Evolutionary conservation across 2,329 filamentous ascomycete genomes (phyloP), one percentile per base, ranked within the genome.

Genomic region (Cucurbitaria berberidis): DNA sequence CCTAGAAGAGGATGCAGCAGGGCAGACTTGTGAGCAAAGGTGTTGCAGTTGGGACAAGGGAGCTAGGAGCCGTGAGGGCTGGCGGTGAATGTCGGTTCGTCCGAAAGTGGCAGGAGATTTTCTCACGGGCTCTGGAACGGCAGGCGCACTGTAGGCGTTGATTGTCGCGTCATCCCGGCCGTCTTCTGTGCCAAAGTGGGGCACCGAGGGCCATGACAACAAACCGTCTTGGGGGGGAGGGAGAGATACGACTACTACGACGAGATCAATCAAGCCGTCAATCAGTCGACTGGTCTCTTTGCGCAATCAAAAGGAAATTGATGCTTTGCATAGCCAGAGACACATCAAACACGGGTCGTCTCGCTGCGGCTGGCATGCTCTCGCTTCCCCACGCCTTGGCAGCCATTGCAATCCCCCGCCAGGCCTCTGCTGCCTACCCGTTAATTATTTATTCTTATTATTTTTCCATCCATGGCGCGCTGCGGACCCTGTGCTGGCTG

Each of bases 261-360:
- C n/a, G n/a, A n/a, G n/a, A n/a, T n/a, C n/a, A n/a, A n/a, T n/a
- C n/a, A n/a, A n/a, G n/a, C n/a, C n/a, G n/a, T n/a, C n/a, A n/a
- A n/a, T n/a, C n/a, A n/a, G n/a, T n/a, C n/a, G n/a, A n/a, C n/a
- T n/a, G n/a, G n/a, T n/a, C n/a, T n/a, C n/a, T n/a, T n/a, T n/a
- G 36, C 5, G 36, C 36, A 39, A 39, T 59, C 52, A 48, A 55
- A 57, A 34, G 50, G 64, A 51, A 63, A n/a, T n/a, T 67, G 61
- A 66, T 46, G 48, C 22, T 35, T 36, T 49, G 56, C 43, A 41
- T 19, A 41, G 51, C 47, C n/a, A 36, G 56, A 54, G 52, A 55
- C 48, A 58, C 48, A 59, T 64, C 61, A 66, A 66, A 67, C 63
- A 39, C 45, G 43, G 47, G 49, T 66, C 64, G 64, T 67, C 61